These are phyloP conservation scores for Phytophthora melonis DNA, from an alignment of 352 stramenopile species.

Conservation along the genomic window DNA sequence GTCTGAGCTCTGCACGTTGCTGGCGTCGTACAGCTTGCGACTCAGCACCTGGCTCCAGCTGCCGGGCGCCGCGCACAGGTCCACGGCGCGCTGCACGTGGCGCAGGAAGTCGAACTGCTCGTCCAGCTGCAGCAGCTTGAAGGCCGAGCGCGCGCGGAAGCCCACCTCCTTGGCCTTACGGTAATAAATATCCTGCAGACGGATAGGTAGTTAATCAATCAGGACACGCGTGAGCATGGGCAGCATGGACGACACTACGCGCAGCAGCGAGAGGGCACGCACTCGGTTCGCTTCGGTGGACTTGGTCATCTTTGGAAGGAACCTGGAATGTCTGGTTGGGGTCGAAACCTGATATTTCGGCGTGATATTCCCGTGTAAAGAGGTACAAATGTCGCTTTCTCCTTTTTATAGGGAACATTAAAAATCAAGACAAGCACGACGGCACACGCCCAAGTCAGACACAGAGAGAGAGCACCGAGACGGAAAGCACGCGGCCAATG, in stretches of 20 bases:
- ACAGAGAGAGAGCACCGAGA: constrained; percentile 6
- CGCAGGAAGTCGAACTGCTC: constrained; percentile 97
- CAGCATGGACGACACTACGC: not conserved
- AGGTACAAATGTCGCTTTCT: not conserved
- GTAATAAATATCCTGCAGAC: constrained; percentile 89
- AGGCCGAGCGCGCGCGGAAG: constrained; percentile 97
- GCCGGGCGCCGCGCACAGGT: constrained; percentile 98
- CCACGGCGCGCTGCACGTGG: constrained; percentile 93
- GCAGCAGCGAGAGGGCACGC: constrained; percentile 17
- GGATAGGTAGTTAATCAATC: too few species aligned
- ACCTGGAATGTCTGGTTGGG: not conserved
- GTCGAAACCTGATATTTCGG: not conserved
- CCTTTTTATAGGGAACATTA: constrained; percentile 17
- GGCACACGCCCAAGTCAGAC: constrained; percentile 16
- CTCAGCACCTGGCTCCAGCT: constrained; percentile 98
- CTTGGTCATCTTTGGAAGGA: constrained; percentile 52
- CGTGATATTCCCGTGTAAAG: constrained; percentile 18
- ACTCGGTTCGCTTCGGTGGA: constrained; percentile 71
- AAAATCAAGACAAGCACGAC: constrained; percentile 32
- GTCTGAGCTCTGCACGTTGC: constrained; percentile 33
- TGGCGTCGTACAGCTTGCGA: constrained; percentile 81
- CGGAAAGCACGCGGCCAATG: constrained; percentile 18
- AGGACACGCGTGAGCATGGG: too few species aligned
- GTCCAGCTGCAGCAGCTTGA: constrained; percentile 99
- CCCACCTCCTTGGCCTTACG: constrained; percentile 95